Conservation (phyloP, 805 yeast species). For the Cyberlindnera petersonii region DNA sequence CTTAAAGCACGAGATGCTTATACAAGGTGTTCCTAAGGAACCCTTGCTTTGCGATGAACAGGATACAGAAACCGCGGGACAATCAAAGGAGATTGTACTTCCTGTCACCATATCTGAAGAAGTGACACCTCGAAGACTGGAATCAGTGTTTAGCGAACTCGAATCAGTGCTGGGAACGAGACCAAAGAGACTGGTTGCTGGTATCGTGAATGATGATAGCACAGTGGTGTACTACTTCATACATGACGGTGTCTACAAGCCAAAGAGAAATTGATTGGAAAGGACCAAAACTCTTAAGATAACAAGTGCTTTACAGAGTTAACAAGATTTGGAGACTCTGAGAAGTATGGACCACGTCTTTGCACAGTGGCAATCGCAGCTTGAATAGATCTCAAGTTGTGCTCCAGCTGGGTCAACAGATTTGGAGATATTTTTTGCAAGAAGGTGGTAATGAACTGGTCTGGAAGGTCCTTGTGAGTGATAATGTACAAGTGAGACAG, state of each 20-base stretch:
- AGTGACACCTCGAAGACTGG: constrained; percentile 37
- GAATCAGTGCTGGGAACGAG: constrained; percentile 18
- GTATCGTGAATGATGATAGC: constrained; percentile 59
- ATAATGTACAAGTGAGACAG: constrained; percentile 35
- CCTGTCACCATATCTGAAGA: constrained; percentile 7
- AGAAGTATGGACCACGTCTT: constrained; percentile 21
- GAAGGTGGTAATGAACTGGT: constrained; percentile 33
- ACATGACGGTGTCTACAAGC: constrained; percentile 63
- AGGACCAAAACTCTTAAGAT: constrained; percentile 1
- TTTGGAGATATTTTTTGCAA: constrained; percentile 28
- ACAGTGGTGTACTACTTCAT: constrained; percentile 67
- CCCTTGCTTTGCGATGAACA: constrained; percentile 22
- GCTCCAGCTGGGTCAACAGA: constrained; percentile 17
- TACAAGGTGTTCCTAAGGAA: constrained; percentile 25
- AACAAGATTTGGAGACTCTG: constrained; percentile 24
- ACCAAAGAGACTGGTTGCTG: constrained; percentile 48
- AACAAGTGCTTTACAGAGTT: constrained; percentile 17
- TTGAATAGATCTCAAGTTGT: constrained; percentile 10
- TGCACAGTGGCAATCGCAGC: constrained; percentile 11
- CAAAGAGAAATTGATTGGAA: constrained; percentile 44
- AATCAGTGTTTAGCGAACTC: constrained; percentile 36
- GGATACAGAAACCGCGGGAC: neutral
- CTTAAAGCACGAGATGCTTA: constrained; percentile 6
- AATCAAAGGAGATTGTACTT: constrained; percentile 6
- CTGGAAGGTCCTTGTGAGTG: constrained; percentile 35